Evolutionary conservation across 2,329 filamentous ascomycete species (phyloP).

Genomic region (Tolypocladium ovalisporum): DNA sequence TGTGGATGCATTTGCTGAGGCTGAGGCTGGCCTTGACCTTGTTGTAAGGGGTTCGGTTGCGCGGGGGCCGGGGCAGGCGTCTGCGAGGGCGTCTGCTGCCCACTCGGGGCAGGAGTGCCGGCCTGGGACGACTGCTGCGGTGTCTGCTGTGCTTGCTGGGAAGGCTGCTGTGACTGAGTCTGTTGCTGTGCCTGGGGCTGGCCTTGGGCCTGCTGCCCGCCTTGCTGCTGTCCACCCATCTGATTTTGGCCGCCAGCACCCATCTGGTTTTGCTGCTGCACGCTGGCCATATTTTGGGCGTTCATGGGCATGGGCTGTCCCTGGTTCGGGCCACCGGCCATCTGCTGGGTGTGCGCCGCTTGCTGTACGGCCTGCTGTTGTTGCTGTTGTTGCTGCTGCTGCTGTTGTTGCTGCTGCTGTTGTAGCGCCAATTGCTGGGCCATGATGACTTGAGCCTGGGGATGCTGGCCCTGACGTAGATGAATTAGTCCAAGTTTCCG

Average conservation of each 20-base stretch:
- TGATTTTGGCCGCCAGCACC: slow-evolving; percentile 6
- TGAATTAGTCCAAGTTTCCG: background rate
- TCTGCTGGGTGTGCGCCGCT: slow-evolving; percentile 24
- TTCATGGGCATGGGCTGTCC: slow-evolving; percentile 39
- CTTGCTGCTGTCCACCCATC: slow-evolving; percentile 8
- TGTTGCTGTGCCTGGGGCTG: slow-evolving; percentile 24
- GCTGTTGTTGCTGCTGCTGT: slow-evolving; percentile 27
- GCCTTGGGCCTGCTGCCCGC: slow-evolving; percentile 15
- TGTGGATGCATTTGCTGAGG: slow-evolving; percentile 17
- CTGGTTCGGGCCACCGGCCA: slow-evolving; percentile 29
- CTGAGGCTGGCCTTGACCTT: slow-evolving; percentile 22
- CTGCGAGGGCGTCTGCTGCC: slow-evolving; percentile 39
- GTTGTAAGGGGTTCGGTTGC: slow-evolving; percentile 18
- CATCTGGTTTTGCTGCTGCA: slow-evolving; percentile 17
- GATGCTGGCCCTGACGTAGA: slow-evolving; percentile 15
- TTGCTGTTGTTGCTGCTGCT: slow-evolving; percentile 30
- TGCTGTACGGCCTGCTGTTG: slow-evolving; percentile 20
- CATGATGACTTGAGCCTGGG: slow-evolving; percentile 27
- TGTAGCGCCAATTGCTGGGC: slow-evolving; percentile 38
- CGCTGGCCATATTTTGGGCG: slow-evolving; percentile 31
- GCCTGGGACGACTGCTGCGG: slow-evolving; percentile 31
- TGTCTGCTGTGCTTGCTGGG: slow-evolving; percentile 27
- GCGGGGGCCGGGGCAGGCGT: slow-evolving; percentile 27
- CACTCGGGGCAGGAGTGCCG: slow-evolving; percentile 28
- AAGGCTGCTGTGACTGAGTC: slow-evolving; percentile 20